Conservation (phyloP, 225 moss, liverwort and hornwort species). For the Rhytidiadelphus loreus region DNA sequence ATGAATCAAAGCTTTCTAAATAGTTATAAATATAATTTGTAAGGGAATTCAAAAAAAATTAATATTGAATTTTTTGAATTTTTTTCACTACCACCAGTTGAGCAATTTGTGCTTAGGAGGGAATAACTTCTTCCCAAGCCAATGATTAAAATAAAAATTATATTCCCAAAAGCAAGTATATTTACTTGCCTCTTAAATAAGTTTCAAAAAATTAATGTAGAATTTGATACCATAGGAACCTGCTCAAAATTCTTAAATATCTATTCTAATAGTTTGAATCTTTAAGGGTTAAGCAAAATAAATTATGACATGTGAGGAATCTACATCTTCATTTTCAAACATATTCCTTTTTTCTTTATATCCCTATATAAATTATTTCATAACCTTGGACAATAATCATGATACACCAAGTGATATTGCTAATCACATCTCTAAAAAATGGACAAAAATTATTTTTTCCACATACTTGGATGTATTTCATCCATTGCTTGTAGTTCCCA, state of each 20-base stretch:
- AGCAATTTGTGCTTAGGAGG: not conserved
- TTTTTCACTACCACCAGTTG: fast-evolving
- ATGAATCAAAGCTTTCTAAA: not conserved
- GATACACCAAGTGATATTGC: not conserved
- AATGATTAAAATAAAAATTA: not conserved
- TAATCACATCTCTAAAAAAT: not conserved
- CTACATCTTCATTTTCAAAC: not conserved
- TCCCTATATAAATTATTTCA: not conserved
- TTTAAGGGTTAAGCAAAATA: not conserved
- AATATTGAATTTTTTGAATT: fast-evolving
- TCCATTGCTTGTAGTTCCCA: fast-evolving
- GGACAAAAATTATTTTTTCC: not conserved
- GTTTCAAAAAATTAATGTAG: too few species aligned
- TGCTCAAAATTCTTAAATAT: not conserved
- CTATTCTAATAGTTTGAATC: not conserved
- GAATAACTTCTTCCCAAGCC: fast-evolving
- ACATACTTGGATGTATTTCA: not conserved
- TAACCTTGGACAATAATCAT: not conserved
- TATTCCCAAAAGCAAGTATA: too few species aligned
- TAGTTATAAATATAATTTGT: not conserved
- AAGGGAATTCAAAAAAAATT: too few species aligned
- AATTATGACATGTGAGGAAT: not conserved
- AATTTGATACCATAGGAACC: not conserved
- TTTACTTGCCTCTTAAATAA: not conserved
- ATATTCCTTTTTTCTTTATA: not conserved